Conservation (phyloP, 2,329 filamentous ascomycete species). For the Talaromyces rugulosus region DNA sequence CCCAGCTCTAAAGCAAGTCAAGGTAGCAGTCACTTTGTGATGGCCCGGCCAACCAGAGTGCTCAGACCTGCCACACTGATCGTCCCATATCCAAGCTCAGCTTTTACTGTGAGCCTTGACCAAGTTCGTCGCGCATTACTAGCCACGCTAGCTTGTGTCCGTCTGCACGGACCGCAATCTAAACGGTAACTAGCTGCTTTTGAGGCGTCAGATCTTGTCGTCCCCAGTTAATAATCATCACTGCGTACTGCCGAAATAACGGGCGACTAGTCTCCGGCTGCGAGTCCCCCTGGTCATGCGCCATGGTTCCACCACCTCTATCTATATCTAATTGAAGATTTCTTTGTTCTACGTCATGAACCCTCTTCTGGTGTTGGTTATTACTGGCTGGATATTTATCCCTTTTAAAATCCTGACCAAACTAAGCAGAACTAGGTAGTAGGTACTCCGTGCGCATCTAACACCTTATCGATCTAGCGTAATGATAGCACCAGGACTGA, state of each 20-base stretch:
- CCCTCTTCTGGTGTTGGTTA: background rate
- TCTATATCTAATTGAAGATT: background rate
- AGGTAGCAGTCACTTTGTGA: background rate
- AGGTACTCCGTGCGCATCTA: background rate
- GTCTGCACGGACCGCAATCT: background rate
- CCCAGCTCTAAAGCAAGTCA: background rate
- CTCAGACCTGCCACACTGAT: background rate
- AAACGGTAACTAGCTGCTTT: background rate
- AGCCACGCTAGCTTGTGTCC: background rate
- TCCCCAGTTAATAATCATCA: background rate
- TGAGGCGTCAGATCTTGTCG: background rate
- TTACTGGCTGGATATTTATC: background rate
- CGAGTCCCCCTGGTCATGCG: background rate
- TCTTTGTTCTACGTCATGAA: background rate
- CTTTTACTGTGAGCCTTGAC: background rate
- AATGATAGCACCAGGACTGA: background rate
- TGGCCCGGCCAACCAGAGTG: background rate
- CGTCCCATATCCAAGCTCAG: background rate
- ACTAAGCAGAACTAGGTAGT: background rate
- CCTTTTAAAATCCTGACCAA: background rate
- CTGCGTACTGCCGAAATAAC: background rate
- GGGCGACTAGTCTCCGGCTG: background rate
- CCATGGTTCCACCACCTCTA: background rate
- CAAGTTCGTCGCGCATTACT: background rate
- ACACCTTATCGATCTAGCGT: background rate